Evolutionary conservation across 495 filamentous ascomycete species (phyloP), one percentile per base, ranked within the genome.

Genomic region (Xylaria palmicola): DNA sequence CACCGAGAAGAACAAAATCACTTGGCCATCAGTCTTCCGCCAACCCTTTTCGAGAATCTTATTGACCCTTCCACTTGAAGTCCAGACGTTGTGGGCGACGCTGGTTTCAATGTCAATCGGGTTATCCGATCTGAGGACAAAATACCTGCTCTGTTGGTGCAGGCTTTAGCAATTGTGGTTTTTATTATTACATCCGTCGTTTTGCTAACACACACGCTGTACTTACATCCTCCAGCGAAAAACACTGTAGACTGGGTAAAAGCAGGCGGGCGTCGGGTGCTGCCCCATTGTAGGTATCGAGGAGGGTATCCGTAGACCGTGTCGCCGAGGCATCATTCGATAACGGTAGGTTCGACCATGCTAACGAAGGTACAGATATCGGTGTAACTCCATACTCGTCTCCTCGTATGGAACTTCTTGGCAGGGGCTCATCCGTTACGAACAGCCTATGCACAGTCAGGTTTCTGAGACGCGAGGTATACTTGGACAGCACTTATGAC

Each of bases 1-100:
- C 12, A 52, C 49, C 49, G 49, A 52, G 49, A 52, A 52, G n/a
- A 52, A 39, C 32, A 52, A 26, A 52, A 52, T 39, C 32, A 52
- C 49, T 20, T 52, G 49, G 5, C 49, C 49, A 20, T 39, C 49
- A 2, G 49, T 26, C 49, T 39, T 52, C 0, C 7, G 36, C 49
- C 49, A 52, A 6, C 2, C 49, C 32, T 52, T 52, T 1, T 52
- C 32, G 29, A 52, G 32, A 24, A 52, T 52, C 32, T 39, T 52
- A n/a, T 52, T 52, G 17, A 52, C 49, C n/a, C 49, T 52, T 0
- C 30, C 17, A 9, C 49, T 52, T 1, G 49, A 52, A 22, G 49
- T 52, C 49, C 49, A 52, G 19, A 52, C 32, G 32, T 9, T 39
- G 19, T 52, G 49, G n/a, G 49, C 49, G 0, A 37, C 49, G 32